A percentile compares a stretch with the other conserved stretches of the same genome.
Evolutionary conservation across 768 basidiomycete species (phyloP).

Genomic region (Coprinopsis strossmayeri): DNA sequence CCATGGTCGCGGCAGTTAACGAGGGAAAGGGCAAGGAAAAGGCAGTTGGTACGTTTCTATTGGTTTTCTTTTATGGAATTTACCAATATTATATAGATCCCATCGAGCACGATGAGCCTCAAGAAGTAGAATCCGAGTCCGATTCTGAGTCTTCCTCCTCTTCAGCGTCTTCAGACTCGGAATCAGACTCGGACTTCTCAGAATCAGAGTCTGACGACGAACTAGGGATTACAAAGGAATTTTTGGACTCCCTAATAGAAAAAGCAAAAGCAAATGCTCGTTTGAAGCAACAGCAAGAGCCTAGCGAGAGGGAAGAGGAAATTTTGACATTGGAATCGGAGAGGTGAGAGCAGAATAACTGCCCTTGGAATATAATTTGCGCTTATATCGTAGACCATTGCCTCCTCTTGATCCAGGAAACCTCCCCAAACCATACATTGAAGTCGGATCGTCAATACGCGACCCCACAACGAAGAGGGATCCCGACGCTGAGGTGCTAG

Average conservation of each 20-base stretch:
- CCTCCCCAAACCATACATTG: constrained; percentile 62
- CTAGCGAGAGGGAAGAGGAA: constrained; percentile 37
- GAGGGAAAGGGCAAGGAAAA: constrained; percentile 41
- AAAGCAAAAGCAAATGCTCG: constrained; percentile 50
- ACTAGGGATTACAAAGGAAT: constrained; percentile 48
- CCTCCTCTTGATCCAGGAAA: constrained; percentile 61
- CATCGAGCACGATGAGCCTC: constrained; percentile 12
- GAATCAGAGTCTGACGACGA: constrained; percentile 33
- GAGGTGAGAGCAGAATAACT: constrained; percentile 22
- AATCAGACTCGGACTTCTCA: constrained; percentile 21
- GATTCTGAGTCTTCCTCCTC: constrained; percentile 25
- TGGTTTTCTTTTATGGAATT: neutral
- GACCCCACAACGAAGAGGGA: constrained; percentile 46
- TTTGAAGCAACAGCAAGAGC: constrained; percentile 22
- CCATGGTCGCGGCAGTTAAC: constrained; percentile 14
- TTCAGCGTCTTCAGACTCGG: constrained; percentile 18
- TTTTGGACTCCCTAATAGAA: constrained; percentile 56
- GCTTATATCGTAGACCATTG: constrained; percentile 35
- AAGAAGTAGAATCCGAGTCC: constrained; percentile 22
- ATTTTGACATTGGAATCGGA: constrained; percentile 43
- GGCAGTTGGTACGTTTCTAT: constrained; percentile 25
- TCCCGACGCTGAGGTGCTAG: constrained; percentile 50
- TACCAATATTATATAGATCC: constrained; percentile 11
- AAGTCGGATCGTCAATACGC: constrained; percentile 38
- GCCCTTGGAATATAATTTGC: constrained; percentile 4